phyloP scores from a whole-genome alignment of 192 early-diverging fungal species.

The Chytriomyces sp. region DNA sequence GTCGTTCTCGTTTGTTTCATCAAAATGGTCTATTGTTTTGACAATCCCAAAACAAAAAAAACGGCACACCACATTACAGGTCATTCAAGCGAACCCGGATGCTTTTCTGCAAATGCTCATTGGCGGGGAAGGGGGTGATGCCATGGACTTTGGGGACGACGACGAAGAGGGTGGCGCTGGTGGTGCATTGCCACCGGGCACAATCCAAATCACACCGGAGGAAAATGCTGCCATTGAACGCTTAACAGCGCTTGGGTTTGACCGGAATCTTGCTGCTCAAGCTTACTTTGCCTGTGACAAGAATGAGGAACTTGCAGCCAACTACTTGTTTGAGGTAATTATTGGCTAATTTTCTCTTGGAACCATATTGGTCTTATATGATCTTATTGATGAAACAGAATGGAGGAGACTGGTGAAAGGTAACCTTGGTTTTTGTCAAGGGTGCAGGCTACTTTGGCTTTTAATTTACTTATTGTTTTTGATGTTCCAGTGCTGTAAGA shows the following conservation, averaged over 20 bases:
- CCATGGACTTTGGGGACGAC: slow-evolving; percentile 52
- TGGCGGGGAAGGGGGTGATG: slow-evolving; percentile 34
- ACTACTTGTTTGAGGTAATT: slow-evolving; percentile 84
- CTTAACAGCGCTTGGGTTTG: slow-evolving; percentile 85
- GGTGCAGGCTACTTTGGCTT: no score
- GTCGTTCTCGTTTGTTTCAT: no score
- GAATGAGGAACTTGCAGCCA: slow-evolving; percentile 96
- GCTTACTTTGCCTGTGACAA: slow-evolving; percentile 97
- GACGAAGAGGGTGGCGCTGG: slow-evolving; percentile 53
- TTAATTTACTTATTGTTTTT: no score
- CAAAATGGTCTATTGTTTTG: neutral
- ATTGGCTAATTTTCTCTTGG: neutral
- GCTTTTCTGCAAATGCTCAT: slow-evolving; percentile 77
- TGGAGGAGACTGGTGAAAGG: slow-evolving; percentile 18
- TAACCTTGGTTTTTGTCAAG: no score
- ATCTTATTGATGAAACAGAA: neutral
- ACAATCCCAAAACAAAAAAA: neutral
- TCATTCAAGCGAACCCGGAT: slow-evolving; percentile 76
- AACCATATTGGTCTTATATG: neutral
- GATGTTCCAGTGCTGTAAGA: no score
- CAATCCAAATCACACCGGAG: slow-evolving; percentile 82
- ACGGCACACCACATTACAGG: slow-evolving; percentile 5
- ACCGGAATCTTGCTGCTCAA: slow-evolving; percentile 78
- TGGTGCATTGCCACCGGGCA: slow-evolving; percentile 44
- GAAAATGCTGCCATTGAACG: slow-evolving; percentile 89